These are phyloP conservation scores for Physcomitrium patens DNA, from an alignment of 225 moss, liverwort and hornwort species.

Conservation along the genomic window DNA sequence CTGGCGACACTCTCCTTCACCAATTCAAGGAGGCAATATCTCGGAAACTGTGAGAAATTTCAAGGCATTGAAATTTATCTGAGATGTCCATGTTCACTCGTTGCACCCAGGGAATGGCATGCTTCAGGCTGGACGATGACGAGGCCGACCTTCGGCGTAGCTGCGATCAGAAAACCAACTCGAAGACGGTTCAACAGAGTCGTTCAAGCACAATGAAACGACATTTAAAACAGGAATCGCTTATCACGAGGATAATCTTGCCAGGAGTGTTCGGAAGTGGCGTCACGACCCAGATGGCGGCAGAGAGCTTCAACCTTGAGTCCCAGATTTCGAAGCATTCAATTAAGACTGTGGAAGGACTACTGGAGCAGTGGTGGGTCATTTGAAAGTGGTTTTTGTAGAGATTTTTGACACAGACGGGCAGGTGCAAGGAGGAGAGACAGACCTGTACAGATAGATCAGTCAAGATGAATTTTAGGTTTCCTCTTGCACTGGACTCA, in stretches of 20 bases:
- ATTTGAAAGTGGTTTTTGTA: constrained; percentile 35
- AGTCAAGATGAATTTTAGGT: constrained; percentile 11
- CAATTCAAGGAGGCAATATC: constrained; percentile 89
- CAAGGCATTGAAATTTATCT: constrained; percentile 28
- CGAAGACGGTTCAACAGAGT: constrained; percentile 24
- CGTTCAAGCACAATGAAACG: constrained; percentile 20
- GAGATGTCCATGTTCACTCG: constrained; percentile 5
- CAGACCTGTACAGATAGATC: constrained; percentile 39
- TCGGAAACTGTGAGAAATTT: constrained; percentile 44
- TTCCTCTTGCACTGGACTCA: constrained; percentile 28
- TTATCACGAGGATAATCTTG: constrained; percentile 25
- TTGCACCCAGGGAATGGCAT: constrained; percentile 20
- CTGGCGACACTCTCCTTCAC: constrained; percentile 72
- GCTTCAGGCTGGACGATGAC: background rate
- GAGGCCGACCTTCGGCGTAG: background rate
- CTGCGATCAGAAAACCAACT: background rate
- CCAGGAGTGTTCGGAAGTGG: constrained; percentile 21
- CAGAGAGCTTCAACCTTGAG: constrained; percentile 27
- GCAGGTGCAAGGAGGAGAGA: constrained; percentile 27
- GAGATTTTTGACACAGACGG: constrained; percentile 32
- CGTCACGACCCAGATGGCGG: constrained; percentile 26
- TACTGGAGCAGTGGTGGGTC: constrained; percentile 37
- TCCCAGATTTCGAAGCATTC: constrained; percentile 36
- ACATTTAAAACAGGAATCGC: background rate
- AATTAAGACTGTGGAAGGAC: constrained; percentile 42